Conservation (phyloP, 1,284 basidiomycete genomes). For the Schizophyllum amplum region DNA sequence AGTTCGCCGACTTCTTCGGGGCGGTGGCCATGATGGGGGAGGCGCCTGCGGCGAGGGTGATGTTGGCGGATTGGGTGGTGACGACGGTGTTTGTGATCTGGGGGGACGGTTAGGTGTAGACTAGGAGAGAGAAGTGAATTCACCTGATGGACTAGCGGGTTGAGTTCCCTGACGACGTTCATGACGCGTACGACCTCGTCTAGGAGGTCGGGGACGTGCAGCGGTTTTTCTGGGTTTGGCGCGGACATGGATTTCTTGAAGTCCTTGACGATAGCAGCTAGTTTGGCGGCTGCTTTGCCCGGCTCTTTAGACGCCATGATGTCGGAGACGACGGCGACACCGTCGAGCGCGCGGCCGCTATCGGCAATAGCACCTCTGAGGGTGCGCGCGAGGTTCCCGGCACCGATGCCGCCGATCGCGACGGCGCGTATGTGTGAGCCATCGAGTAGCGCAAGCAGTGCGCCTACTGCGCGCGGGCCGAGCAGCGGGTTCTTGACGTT, state of each 20-base stretch:
- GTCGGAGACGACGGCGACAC: constrained; percentile 88
- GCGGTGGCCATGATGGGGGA: constrained; percentile 94
- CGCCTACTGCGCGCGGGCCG: constrained; percentile 60
- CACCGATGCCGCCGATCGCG: constrained; percentile 83
- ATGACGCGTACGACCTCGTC: constrained; percentile 34
- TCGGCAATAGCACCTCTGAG: constrained; percentile 63
- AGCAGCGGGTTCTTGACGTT: constrained; percentile 49
- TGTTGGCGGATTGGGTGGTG: constrained; percentile 86
- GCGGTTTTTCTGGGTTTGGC: background rate
- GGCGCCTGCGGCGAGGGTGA: constrained; percentile 82
- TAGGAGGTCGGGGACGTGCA: constrained; percentile 18
- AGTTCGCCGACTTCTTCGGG: constrained; percentile 82
- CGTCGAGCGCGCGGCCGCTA: constrained; percentile 55
- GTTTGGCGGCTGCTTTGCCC: constrained; percentile 39
- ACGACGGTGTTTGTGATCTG: constrained; percentile 92
- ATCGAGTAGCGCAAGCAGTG: constrained; percentile 56
- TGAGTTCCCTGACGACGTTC: constrained; percentile 37
- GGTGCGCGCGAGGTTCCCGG: constrained; percentile 63
- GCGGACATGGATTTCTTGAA: constrained; percentile 25
- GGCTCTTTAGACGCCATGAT: constrained; percentile 73
- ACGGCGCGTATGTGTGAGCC: constrained; percentile 63
- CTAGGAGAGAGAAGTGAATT: constrained; percentile 6
- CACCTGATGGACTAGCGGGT: constrained; percentile 80
- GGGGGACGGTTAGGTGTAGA: constrained; percentile 6
- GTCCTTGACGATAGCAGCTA: constrained; percentile 35